These are phyloP conservation scores for Aspergillus carbonarius DNA, from an alignment of 2,329 filamentous ascomycete genomes.

Conservation along the genomic window DNA sequence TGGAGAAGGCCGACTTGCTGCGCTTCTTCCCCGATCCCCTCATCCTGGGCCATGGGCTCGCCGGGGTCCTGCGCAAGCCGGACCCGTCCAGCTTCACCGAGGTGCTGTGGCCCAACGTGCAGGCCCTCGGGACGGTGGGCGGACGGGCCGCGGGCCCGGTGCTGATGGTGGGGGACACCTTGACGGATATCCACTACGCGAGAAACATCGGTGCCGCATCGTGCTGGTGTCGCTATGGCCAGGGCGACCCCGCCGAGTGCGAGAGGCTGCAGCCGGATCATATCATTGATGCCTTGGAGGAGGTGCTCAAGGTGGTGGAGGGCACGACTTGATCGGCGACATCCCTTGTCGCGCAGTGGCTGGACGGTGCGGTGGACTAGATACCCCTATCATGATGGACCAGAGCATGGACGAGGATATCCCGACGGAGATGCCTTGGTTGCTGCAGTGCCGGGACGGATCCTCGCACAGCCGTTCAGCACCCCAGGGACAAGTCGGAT, in stretches of 20 bases:
- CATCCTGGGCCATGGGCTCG: slow-evolving; percentile 15
- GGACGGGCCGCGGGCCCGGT: background rate
- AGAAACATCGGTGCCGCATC: slow-evolving; percentile 12
- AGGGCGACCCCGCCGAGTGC: slow-evolving; percentile 15
- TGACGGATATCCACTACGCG: slow-evolving; percentile 16
- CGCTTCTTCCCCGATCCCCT: slow-evolving; percentile 6
- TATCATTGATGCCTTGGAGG: slow-evolving; percentile 10
- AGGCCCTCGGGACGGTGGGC: slow-evolving; percentile 3
- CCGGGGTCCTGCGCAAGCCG: slow-evolving; percentile 10
- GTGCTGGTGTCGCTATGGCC: slow-evolving; percentile 19
- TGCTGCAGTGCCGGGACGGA: too few species aligned
- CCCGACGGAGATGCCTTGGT: too few species aligned
- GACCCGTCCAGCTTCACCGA: slow-evolving; percentile 14
- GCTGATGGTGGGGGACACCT: slow-evolving; percentile 18
- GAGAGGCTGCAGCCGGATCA: slow-evolving; percentile 10
- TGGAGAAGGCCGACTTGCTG: slow-evolving; percentile 5
- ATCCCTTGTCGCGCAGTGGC: background rate
- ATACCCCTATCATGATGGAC: background rate
- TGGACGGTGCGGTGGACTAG: background rate
- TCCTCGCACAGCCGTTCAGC: too few species aligned
- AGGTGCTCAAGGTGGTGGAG: background rate
- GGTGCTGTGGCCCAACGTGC: slow-evolving; percentile 15
- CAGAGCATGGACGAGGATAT: too few species aligned
- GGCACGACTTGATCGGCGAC: background rate
- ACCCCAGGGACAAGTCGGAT: too few species aligned